phyloP scores from a whole-genome alignment of 495 filamentous ascomycete species.

The Sporormia fimetaria region DNA sequence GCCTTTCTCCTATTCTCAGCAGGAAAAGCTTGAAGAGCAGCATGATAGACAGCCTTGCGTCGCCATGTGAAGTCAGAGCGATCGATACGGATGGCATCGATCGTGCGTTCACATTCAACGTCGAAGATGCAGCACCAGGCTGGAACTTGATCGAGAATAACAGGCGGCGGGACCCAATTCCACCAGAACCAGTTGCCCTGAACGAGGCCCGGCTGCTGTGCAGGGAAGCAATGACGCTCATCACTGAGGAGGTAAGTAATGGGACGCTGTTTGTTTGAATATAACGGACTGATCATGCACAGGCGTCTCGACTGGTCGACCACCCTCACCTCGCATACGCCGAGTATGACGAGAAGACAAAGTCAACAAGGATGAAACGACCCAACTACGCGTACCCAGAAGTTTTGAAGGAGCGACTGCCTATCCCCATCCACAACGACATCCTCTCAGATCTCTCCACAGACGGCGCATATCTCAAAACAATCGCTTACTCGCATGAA shows the following conservation, averaged over 20 bases:
- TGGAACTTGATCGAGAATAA: slow-evolving; percentile 20
- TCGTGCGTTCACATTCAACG: slow-evolving; percentile 18
- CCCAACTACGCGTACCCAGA: slow-evolving; percentile 28
- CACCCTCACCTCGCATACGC: slow-evolving; percentile 27
- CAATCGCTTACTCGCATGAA: slow-evolving; percentile 4
- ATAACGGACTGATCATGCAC: neutral
- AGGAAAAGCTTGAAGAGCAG: slow-evolving; percentile 4
- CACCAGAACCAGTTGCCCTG: slow-evolving; percentile 20
- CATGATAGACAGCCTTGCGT: neutral
- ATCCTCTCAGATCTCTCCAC: slow-evolving; percentile 17
- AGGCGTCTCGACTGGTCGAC: slow-evolving; percentile 24
- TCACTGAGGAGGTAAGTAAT: slow-evolving; percentile 21
- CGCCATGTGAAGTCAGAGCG: slow-evolving; percentile 9
- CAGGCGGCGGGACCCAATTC: slow-evolving; percentile 10
- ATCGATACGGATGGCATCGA: slow-evolving; percentile 8
- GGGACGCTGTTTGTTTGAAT: neutral
- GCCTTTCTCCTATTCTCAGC: slow-evolving; percentile 3
- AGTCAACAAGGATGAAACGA: slow-evolving; percentile 24
- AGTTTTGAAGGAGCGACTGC: slow-evolving; percentile 19
- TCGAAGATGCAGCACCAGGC: slow-evolving; percentile 11
- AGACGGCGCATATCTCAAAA: slow-evolving; percentile 21
- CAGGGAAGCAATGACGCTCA: slow-evolving; percentile 26
- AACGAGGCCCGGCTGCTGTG: slow-evolving; percentile 24
- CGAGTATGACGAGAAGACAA: slow-evolving; percentile 20
- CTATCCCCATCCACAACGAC: slow-evolving; percentile 22